Percentiles rank a stretch among this genome's conserved stretches.
Conservation (phyloP, 345 rosid genomes). For the Eucalyptus sp. region DNA sequence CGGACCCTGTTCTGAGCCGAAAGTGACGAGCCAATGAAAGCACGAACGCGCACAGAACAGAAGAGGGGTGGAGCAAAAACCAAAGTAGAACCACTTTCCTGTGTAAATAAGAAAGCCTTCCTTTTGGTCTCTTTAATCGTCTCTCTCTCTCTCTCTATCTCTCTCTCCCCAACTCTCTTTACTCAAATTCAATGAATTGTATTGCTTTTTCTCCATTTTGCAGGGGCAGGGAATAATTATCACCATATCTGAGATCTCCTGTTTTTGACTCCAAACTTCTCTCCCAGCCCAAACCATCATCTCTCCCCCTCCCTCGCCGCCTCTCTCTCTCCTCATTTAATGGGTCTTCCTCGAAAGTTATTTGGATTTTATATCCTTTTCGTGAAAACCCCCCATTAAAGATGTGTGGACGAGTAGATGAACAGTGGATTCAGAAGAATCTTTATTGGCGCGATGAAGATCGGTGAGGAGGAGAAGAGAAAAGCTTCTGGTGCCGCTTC, state of each 20-base stretch:
- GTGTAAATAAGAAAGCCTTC: background rate
- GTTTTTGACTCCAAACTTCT: background rate
- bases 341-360: background rate
- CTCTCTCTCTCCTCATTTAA: background rate
- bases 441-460: background rate
- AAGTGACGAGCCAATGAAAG: constrained; percentile 33
- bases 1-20: constrained; percentile 1
- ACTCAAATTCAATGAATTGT: constrained; percentile 1
- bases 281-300: background rate
- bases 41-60: background rate
- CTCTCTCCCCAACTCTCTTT: background rate
- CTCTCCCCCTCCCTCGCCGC: background rate
- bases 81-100: background rate
- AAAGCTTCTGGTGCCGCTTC: background rate
- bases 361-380: constrained; percentile 2
- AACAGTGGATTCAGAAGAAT: background rate
- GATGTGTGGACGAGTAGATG: background rate
- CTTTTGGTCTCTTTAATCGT: background rate
- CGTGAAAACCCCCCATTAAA: background rate
- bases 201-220: background rate
- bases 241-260: constrained; percentile 1
- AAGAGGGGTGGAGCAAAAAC: background rate
- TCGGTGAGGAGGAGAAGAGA: background rate
- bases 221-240: background rate
- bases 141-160: background rate